Evolutionary conservation across 2,329 filamentous ascomycete species (phyloP).

Genomic region (Coniochaeta ligniaria): DNA sequence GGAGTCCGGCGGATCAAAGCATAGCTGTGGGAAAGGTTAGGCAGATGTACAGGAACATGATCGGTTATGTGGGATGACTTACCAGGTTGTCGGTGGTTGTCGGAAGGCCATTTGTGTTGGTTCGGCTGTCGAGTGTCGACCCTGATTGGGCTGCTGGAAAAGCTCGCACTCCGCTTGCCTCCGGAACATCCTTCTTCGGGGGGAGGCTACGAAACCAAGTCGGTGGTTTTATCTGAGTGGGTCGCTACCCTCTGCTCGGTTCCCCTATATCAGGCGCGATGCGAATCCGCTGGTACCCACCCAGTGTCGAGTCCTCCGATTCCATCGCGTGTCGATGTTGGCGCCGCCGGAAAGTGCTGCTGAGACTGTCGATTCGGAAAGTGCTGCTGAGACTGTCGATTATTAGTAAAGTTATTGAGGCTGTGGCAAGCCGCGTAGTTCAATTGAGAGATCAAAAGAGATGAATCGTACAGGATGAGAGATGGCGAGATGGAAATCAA

Average conservation of each 20-base stretch:
- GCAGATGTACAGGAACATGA: not conserved
- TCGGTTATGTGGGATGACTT: not conserved
- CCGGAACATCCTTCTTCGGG: not conserved
- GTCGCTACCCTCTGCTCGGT: not conserved
- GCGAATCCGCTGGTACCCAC: not conserved
- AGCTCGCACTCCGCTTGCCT: not conserved
- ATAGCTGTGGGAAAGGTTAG: not conserved
- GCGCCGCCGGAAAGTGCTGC: not conserved
- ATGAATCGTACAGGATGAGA: not conserved
- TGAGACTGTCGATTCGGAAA: not conserved
- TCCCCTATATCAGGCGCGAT: not conserved
- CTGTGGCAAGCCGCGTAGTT: not conserved
- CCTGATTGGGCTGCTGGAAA: constrained; percentile 1
- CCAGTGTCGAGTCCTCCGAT: not conserved
- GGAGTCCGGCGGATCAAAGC: too few species aligned
- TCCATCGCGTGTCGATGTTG: constrained; percentile 1
- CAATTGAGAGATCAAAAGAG: not conserved
- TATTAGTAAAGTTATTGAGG: not conserved
- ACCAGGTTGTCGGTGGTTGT: not conserved
- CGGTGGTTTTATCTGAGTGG: not conserved
- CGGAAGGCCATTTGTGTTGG: not conserved
- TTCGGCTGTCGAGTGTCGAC: not conserved
- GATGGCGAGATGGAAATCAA: not conserved
- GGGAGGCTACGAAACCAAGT: constrained; percentile 1
- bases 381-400: not conserved